phyloP scores from a whole-genome alignment of 805 yeast genomes.

The Scheffersomyces coipomensis region DNA sequence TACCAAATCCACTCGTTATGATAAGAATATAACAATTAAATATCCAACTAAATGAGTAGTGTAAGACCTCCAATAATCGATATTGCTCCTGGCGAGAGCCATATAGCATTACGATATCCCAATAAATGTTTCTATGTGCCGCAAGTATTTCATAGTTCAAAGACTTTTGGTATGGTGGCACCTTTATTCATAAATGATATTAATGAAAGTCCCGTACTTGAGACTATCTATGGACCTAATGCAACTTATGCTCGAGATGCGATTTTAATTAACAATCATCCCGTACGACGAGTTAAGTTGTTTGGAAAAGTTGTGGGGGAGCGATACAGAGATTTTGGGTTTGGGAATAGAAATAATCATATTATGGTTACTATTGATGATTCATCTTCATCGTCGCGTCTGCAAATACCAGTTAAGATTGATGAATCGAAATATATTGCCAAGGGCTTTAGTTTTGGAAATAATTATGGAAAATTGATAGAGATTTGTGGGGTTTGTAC shows the following conservation, averaged over 20 bases:
- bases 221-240: slow-evolving; percentile 16
- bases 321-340: slow-evolving; percentile 10
- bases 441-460: slow-evolving; percentile 12
- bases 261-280: slow-evolving; percentile 31
- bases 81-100: slow-evolving; percentile 33
- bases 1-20: background rate
- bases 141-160: slow-evolving; percentile 31
- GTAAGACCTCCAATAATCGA: too few species aligned
- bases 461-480: slow-evolving; percentile 22
- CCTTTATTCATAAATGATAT: slow-evolving; percentile 34
- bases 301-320: slow-evolving; percentile 29
- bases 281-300: slow-evolving; percentile 22
- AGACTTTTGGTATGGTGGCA: slow-evolving; percentile 15
- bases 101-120: slow-evolving; percentile 26
- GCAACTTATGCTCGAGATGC: slow-evolving; percentile 9
- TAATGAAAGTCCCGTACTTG: slow-evolving; percentile 7
- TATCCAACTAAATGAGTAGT: background rate
- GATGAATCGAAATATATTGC: slow-evolving; percentile 6
- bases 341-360: slow-evolving; percentile 6
- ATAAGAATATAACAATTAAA: background rate
- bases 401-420: slow-evolving; percentile 24
- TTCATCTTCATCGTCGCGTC: slow-evolving; percentile 23
- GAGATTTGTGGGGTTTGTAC: slow-evolving; percentile 18
- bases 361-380: slow-evolving; percentile 31
- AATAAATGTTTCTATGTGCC: slow-evolving; percentile 29